Evolutionary conservation across 2,329 filamentous ascomycete species (phyloP).

Genomic region (Albophoma yamanashiensis): DNA sequence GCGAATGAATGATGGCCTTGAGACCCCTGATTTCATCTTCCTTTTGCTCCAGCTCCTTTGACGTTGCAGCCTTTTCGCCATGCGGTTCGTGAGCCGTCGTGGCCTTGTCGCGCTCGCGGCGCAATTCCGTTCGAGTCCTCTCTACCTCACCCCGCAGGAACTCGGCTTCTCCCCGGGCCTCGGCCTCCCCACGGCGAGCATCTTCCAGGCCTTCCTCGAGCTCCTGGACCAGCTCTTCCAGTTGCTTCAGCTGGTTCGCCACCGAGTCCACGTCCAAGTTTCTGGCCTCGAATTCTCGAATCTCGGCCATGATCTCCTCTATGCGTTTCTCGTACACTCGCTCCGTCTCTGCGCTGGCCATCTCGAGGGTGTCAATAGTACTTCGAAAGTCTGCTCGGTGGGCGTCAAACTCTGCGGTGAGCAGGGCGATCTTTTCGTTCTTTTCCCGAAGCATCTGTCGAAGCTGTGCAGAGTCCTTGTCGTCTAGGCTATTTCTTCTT

Average conservation of each 20-base stretch:
- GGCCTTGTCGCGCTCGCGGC: constrained; percentile 77
- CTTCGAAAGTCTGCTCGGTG: constrained; percentile 93
- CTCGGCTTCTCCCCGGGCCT: constrained; percentile 91
- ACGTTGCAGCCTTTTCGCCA: constrained; percentile 34
- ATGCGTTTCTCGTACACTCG: constrained; percentile 92
- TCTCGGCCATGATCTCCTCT: constrained; percentile 71
- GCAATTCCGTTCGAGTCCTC: constrained; percentile 75
- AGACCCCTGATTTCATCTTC: constrained; percentile 95
- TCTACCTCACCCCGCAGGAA: constrained; percentile 93
- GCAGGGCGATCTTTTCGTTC: constrained; percentile 89
- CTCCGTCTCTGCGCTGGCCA: constrained; percentile 92
- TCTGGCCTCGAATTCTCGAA: constrained; percentile 71
- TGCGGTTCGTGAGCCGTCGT: constrained; percentile 22
- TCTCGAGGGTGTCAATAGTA: constrained; percentile 91
- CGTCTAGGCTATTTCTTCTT: constrained; percentile 43
- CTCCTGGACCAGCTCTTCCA: constrained; percentile 93
- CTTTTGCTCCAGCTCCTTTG: constrained; percentile 80
- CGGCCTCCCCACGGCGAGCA: constrained; percentile 83
- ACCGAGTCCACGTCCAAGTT: constrained; percentile 87
- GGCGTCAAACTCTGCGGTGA: constrained; percentile 89
- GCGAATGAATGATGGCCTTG: constrained; percentile 94
- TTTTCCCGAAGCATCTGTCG: constrained; percentile 81
- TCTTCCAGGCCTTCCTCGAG: constrained; percentile 95
- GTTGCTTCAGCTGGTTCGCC: constrained; percentile 81
- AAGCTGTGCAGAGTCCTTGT: constrained; percentile 66